A percentile compares a stretch with the other conserved stretches of the same genome.
phyloP scores from a whole-genome alignment of 371 early-diverging fungal species.

The Circinella minor region DNA sequence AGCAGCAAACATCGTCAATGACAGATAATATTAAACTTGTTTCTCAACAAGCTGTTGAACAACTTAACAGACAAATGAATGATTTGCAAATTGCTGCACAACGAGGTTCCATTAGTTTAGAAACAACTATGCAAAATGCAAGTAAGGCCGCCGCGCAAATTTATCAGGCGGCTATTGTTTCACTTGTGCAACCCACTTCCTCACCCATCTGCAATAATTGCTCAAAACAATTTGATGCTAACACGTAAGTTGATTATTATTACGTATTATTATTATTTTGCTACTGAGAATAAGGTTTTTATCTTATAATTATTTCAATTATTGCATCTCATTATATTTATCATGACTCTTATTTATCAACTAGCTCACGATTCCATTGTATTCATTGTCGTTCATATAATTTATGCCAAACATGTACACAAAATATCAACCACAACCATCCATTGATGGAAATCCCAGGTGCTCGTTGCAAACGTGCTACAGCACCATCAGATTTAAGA shows the following conservation, averaged over 20 bases:
- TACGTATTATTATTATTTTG: too few species aligned
- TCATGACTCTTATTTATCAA: background rate
- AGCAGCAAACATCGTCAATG: background rate
- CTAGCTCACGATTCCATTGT: background rate
- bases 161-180: background rate
- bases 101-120: background rate
- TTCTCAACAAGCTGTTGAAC: background rate
- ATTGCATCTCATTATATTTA: too few species aligned
- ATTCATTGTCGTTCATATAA: background rate
- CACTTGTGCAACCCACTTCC: conserved; percentile 1
- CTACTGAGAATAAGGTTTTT: too few species aligned
- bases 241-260: background rate
- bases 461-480: background rate
- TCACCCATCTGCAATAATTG: background rate
- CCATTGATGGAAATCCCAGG: conserved; percentile 7
- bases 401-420: background rate
- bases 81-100: background rate
- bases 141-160: conserved; percentile 5
- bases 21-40: background rate
- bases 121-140: background rate
- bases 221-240: background rate
- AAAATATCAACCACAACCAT: background rate
- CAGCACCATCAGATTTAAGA: background rate
- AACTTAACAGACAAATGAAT: background rate
- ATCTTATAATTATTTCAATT: too few species aligned